These are phyloP conservation scores for Phytophthora colocasiae DNA, from an alignment of 352 stramenopile genomes.

Conservation along the genomic window DNA sequence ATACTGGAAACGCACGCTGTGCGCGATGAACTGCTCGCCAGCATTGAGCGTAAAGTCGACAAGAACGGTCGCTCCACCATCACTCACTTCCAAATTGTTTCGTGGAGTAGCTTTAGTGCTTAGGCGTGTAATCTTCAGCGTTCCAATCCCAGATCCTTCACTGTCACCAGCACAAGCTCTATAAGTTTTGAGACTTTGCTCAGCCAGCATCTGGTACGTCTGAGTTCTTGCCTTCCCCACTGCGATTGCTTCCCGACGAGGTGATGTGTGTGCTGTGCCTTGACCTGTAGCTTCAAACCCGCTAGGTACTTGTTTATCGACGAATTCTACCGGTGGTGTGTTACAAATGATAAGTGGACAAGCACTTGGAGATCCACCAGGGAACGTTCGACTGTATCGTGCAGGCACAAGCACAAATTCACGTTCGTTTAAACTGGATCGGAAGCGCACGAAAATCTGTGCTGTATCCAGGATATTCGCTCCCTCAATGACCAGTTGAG, in stretches of 20 bases:
- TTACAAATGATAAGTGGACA: constrained; percentile 67
- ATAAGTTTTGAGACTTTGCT: constrained; percentile 53
- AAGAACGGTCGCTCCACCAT: constrained; percentile 52
- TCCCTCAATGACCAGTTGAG: constrained; percentile 66
- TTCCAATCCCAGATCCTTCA: constrained; percentile 11
- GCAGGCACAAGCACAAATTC: constrained; percentile 69
- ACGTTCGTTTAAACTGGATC: constrained; percentile 63
- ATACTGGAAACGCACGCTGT: constrained; percentile 75
- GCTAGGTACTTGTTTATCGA: constrained; percentile 43
- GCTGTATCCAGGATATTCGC: constrained; percentile 73
- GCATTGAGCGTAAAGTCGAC: constrained; percentile 82
- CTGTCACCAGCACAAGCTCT: constrained; percentile 11
- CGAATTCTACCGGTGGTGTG: constrained; percentile 62
- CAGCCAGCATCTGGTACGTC: constrained; percentile 64
- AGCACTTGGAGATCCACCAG: constrained; percentile 56
- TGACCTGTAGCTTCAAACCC: constrained; percentile 7
- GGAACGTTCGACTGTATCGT: constrained; percentile 63
- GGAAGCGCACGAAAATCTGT: constrained; percentile 82
- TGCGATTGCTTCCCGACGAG: constrained; percentile 37
- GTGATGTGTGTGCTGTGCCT: constrained; percentile 23
- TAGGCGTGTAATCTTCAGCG: constrained; percentile 24
- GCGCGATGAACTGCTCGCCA: constrained; percentile 78
- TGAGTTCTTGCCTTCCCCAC: constrained; percentile 52
- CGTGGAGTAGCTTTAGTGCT: constrained; percentile 23
- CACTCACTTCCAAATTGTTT: constrained; percentile 12